Evolutionary conservation across 805 yeast species (phyloP).

Genomic region (Candida endomychidarum): DNA sequence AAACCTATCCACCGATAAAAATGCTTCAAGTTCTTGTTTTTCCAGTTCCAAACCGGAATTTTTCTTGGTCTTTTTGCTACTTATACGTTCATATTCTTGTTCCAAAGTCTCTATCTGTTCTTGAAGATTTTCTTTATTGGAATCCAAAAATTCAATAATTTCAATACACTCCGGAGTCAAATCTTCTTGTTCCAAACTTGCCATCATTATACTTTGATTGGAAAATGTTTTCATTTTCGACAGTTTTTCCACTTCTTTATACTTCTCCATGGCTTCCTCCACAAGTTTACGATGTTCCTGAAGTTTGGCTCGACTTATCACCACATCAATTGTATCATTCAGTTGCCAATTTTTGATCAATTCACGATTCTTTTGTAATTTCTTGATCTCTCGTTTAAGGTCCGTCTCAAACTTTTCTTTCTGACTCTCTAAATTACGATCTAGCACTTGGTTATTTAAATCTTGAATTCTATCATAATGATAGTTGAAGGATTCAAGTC

Average conservation of each 20-base stretch:
- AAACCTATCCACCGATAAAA: constrained; percentile 31
- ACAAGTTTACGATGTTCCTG: constrained; percentile 40
- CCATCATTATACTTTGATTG: constrained; percentile 46
- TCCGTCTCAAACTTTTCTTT: constrained; percentile 45
- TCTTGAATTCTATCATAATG: constrained; percentile 45
- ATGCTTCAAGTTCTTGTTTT: constrained; percentile 39
- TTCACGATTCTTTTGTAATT: constrained; percentile 46
- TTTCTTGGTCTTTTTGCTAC: constrained; percentile 39
- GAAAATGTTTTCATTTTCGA: constrained; percentile 46
- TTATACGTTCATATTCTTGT: constrained; percentile 40
- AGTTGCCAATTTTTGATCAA: constrained; percentile 48
- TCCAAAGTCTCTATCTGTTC: constrained; percentile 38
- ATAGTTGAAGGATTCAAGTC: constrained; percentile 45
- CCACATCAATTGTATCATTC: constrained; percentile 29
- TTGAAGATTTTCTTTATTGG: constrained; percentile 28
- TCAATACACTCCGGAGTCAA: constrained; percentile 36
- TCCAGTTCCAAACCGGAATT: constrained; percentile 39
- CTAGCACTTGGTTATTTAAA: constrained; percentile 24
- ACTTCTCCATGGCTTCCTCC: constrained; percentile 47
- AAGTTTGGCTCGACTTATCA: constrained; percentile 26
- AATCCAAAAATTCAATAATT: constrained; percentile 32
- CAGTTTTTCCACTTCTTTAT: constrained; percentile 43
- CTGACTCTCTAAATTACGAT: constrained; percentile 39
- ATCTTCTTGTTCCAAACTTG: constrained; percentile 31
- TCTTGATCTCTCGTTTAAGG: constrained; percentile 45